Percentiles rank a stretch among this genome's conserved stretches.
Evolutionary conservation across 2,329 filamentous ascomycete genomes (phyloP).

Genomic region (Xylariaceae sp.): DNA sequence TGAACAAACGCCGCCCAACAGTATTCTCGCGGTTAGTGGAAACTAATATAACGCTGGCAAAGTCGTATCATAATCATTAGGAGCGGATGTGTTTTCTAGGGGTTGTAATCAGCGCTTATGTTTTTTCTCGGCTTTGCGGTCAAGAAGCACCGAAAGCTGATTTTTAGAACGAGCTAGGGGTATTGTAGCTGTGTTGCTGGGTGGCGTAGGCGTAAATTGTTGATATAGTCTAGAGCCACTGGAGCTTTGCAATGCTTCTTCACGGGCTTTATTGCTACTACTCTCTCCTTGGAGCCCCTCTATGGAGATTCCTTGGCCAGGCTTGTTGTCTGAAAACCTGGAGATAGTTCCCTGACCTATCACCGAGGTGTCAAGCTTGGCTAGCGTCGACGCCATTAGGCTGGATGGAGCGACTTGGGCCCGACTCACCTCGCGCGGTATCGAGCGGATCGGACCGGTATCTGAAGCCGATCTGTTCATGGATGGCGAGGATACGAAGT

Average conservation of each 20-base stretch:
- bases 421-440: slow-evolving; percentile 28
- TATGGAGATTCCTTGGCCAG: neutral
- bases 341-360: slow-evolving; percentile 44
- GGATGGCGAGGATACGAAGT: slow-evolving; percentile 20
- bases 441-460: slow-evolving; percentile 20
- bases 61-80: neutral
- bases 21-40: neutral
- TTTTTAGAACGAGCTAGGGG: slow-evolving; percentile 57
- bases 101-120: slow-evolving; percentile 22
- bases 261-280: slow-evolving; percentile 9
- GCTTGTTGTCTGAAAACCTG: slow-evolving; percentile 35
- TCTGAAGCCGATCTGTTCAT: slow-evolving; percentile 35
- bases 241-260: slow-evolving; percentile 18
- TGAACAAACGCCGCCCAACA: slow-evolving; percentile 1
- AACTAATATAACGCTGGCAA: slow-evolving; percentile 1
- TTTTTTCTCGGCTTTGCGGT: slow-evolving; percentile 38
- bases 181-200: slow-evolving; percentile 42
- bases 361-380: slow-evolving; percentile 38
- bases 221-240: slow-evolving; percentile 35
- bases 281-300: neutral
- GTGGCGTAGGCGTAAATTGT: slow-evolving; percentile 47
- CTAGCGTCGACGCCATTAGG: slow-evolving; percentile 34
- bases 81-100: too few species aligned
- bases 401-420: slow-evolving; percentile 30
- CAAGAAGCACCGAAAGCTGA: slow-evolving; percentile 54